Evolutionary conservation across 768 basidiomycete species (phyloP).

Genomic region (Suillus brevipes): DNA sequence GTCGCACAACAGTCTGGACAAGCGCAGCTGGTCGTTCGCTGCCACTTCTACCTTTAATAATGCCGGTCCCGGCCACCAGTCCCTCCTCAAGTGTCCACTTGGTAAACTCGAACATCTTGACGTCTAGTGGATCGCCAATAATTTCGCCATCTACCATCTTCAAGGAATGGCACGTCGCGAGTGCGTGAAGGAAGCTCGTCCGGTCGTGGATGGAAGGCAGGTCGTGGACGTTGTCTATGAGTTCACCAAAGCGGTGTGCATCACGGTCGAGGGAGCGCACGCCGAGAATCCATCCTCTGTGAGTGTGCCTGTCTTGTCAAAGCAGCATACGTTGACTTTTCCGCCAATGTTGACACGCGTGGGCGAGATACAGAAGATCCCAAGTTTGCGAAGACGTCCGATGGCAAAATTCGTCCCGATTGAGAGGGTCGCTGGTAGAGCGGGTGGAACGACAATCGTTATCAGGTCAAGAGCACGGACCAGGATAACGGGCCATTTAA

Average conservation of each 20-base stretch:
- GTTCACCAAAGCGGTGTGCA: slow-evolving; percentile 82
- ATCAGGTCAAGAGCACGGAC: slow-evolving; percentile 92
- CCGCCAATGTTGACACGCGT: slow-evolving; percentile 94
- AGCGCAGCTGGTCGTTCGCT: slow-evolving; percentile 77
- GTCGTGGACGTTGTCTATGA: slow-evolving; percentile 84
- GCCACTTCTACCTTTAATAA: slow-evolving; percentile 64
- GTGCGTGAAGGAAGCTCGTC: slow-evolving; percentile 85
- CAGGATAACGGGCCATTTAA: slow-evolving; percentile 87
- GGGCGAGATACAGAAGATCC: slow-evolving; percentile 96
- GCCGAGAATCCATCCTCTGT: slow-evolving; percentile 95
- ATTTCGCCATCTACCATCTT: slow-evolving; percentile 84
- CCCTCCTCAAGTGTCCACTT: slow-evolving; percentile 97
- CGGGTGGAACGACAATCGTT: slow-evolving; percentile 97
- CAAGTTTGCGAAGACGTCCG: slow-evolving; percentile 76
- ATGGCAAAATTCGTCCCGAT: slow-evolving; percentile 98
- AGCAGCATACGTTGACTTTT: slow-evolving; percentile 95
- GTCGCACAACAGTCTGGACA: slow-evolving; percentile 95
- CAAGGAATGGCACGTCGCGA: slow-evolving; percentile 95
- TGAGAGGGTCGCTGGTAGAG: slow-evolving; percentile 93
- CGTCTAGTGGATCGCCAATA: slow-evolving; percentile 95
- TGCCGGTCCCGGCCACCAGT: slow-evolving; percentile 62
- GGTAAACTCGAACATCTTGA: slow-evolving; percentile 98
- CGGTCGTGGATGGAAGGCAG: slow-evolving; percentile 71
- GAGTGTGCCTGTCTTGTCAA: slow-evolving; percentile 98
- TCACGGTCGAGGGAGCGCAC: slow-evolving; percentile 82